phyloP scores from a whole-genome alignment of 2,329 filamentous ascomycete genomes.

The Ascosphaera aggregata region DNA sequence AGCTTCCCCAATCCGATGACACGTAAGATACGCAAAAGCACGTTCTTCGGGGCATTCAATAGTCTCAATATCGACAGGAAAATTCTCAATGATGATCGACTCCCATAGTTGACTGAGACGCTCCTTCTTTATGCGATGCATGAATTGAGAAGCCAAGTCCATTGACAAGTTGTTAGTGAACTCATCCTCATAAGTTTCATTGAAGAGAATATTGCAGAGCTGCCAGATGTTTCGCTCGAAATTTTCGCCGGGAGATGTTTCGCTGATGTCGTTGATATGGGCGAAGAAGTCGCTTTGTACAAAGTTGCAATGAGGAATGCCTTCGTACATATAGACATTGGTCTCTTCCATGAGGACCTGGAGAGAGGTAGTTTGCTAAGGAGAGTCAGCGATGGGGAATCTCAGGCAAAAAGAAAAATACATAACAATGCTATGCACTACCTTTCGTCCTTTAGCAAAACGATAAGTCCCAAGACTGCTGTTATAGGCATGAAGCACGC shows the following conservation, averaged over 20 bases:
- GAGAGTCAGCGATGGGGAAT: too few relatives aligned
- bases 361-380: neutral
- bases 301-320: slow-evolving; percentile 32
- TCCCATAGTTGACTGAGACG: slow-evolving; percentile 22
- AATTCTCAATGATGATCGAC: slow-evolving; percentile 28
- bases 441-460: slow-evolving; percentile 1
- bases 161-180: slow-evolving; percentile 11
- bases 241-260: slow-evolving; percentile 11
- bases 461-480: slow-evolving; percentile 26
- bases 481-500: slow-evolving; percentile 36
- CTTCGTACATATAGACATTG: slow-evolving; percentile 27
- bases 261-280: slow-evolving; percentile 11
- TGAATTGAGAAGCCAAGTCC: slow-evolving; percentile 13
- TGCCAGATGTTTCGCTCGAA: slow-evolving; percentile 45
- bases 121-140: slow-evolving; percentile 24
- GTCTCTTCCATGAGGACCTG: slow-evolving; percentile 12
- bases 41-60: slow-evolving; percentile 53
- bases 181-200: slow-evolving; percentile 30
- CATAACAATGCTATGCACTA: slow-evolving; percentile 1
- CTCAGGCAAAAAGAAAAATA: too few relatives aligned
- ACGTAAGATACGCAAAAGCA: slow-evolving; percentile 57
- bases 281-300: slow-evolving; percentile 12
- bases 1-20: slow-evolving; percentile 57
- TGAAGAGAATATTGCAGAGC: slow-evolving; percentile 68
- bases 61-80: slow-evolving; percentile 44